These are phyloP conservation scores for Meyerozyma guilliermondii DNA, from an alignment of 1,139 yeast species.

Conservation along the genomic window DNA sequence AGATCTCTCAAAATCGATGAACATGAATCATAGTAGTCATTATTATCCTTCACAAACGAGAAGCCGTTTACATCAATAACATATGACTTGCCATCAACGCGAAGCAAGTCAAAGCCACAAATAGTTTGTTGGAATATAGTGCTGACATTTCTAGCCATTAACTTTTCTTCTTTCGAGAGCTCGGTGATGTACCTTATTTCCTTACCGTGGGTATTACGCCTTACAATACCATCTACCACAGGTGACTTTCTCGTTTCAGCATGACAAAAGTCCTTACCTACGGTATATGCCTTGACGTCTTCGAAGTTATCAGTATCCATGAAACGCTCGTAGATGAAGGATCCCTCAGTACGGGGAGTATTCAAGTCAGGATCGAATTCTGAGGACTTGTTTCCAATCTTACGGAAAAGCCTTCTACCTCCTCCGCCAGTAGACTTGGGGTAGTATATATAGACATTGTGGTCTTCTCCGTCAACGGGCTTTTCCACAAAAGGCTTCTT, in stretches of 20 bases:
- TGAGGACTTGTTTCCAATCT: conserved; percentile 94
- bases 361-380: conserved; percentile 84
- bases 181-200: conserved; percentile 89
- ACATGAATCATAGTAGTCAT: conserved; percentile 79
- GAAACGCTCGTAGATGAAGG: conserved; percentile 87
- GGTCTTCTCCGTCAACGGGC: conserved; percentile 99
- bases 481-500: conserved; percentile 94
- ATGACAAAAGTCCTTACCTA: conserved; percentile 85
- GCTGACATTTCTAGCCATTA: conserved; percentile 76
- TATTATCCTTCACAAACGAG: conserved; percentile 93
- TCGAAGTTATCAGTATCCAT: conserved; percentile 98
- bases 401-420: conserved; percentile 88
- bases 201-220: conserved; percentile 96
- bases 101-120: conserved; percentile 91
- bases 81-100: conserved; percentile 84
- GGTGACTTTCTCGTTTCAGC: conserved; percentile 99
- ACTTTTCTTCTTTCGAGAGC: conserved; percentile 65
- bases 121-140: conserved; percentile 86
- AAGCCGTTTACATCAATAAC: conserved; percentile 98
- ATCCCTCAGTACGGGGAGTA: conserved; percentile 81
- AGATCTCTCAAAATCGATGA: conserved; percentile 71
- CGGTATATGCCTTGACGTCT: conserved; percentile 98
- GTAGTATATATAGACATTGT: conserved; percentile 90
- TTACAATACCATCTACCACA: conserved; percentile 96
- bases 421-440: conserved; percentile 93